These are phyloP conservation scores for Aspergillus haitiensis DNA, from an alignment of 495 filamentous ascomycete species.

Conservation along the genomic window DNA sequence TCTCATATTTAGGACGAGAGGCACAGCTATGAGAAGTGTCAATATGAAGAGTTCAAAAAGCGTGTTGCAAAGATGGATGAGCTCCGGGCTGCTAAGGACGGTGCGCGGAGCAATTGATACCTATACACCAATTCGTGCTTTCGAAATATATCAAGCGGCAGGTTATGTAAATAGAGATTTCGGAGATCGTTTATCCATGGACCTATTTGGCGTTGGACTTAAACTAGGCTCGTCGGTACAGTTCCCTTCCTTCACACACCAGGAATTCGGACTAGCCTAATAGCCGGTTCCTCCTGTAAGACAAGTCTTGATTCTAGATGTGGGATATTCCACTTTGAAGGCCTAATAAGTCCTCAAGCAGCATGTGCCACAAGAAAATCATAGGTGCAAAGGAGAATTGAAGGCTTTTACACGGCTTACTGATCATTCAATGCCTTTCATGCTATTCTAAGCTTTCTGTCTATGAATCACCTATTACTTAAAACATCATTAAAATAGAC, in stretches of 20 bases:
- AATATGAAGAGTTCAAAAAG: constrained; percentile 98
- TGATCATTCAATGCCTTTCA: too few species aligned
- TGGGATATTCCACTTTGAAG: too few species aligned
- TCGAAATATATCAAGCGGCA: constrained; percentile 31
- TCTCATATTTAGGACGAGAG: constrained; percentile 68
- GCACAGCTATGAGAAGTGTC: constrained; percentile 98
- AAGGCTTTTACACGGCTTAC: too few species aligned
- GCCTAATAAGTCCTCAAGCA: too few species aligned
- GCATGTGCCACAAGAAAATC: too few species aligned
- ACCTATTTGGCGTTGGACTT: constrained; percentile 42
- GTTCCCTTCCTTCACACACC: neutral
- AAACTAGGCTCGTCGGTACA: constrained; percentile 21
- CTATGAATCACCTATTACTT: too few species aligned
- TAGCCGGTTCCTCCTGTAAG: neutral
- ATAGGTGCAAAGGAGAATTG: too few species aligned
- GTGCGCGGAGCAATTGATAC: constrained; percentile 80
- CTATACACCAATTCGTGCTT: constrained; percentile 20
- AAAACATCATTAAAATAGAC: too few species aligned
- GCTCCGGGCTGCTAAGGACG: constrained; percentile 80
- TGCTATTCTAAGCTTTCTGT: too few species aligned
- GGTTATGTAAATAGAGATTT: constrained; percentile 51
- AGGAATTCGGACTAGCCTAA: neutral
- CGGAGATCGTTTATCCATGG: constrained; percentile 41
- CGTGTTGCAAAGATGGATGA: constrained; percentile 98
- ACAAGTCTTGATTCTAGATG: neutral